Percentiles rank a stretch among this genome's conserved stretches.
These are phyloP conservation scores for Eucalyptus marginata DNA, from an alignment of 345 rosid species.

Conservation along the genomic window DNA sequence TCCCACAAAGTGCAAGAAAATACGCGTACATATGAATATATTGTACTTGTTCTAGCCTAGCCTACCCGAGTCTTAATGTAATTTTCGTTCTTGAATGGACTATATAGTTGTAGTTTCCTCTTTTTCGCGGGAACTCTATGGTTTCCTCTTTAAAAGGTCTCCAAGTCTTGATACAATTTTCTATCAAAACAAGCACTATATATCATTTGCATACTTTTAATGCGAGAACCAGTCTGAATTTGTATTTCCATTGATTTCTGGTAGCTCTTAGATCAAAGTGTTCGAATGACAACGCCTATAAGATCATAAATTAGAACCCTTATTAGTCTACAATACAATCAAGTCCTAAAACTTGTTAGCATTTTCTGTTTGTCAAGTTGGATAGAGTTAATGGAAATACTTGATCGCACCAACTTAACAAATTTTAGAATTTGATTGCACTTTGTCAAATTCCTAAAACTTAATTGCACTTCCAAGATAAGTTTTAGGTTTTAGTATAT, in stretches of 20 bases:
- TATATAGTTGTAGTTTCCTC: neutral
- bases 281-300: accelerated
- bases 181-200: neutral
- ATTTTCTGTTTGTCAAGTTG: neutral
- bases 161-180: neutral
- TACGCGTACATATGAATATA: neutral
- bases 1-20: neutral
- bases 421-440: no score
- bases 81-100: neutral
- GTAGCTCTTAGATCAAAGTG: neutral
- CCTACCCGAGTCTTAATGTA: neutral
- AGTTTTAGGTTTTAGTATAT: neutral
- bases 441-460: no score
- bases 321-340: accelerated
- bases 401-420: neutral
- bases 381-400: neutral
- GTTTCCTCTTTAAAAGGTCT: neutral
- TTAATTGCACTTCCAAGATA: no score
- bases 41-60: neutral
- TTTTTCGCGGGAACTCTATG: neutral
- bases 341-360: neutral
- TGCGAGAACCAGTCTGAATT: neutral
- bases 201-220: neutral
- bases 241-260: neutral
- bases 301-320: neutral